Base-by-base conservation (phyloP, 495 filamentous ascomycete species). In the Xylaria telfairii region DNA sequence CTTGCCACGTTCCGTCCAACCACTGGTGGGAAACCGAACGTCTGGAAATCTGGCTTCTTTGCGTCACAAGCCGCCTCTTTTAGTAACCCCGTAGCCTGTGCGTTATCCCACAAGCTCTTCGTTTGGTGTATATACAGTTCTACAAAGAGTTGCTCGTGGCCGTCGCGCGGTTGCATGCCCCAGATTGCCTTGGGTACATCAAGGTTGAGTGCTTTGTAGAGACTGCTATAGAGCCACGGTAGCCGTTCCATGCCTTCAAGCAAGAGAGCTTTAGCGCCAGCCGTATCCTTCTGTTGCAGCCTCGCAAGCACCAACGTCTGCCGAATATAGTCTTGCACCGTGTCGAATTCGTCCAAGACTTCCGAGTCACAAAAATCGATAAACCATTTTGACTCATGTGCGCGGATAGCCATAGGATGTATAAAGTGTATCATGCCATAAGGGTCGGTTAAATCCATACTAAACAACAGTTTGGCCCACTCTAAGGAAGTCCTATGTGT, bases 401-500 rank as follows among this genome's bases (percentile, higher is more conserved):
- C 91, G 59, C 93, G 89, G 24, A 99, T 84, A 10, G 93, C 92
- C 24, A 96, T 84, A 70, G 94, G 90, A 76, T 98, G 96, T 69
- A 97, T 87, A 69, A 92, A 79, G 24, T 96, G 85, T 53, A 87
- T 85, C 68, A 97, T 86, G 68, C 87, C 91, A 74, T 97, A 97
- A 2, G 94, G 95, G 78, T 99, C 96, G 0, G 80, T 83, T n/a
- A 89, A 89, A 73, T 92, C 88, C 62, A 99, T 79, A 69, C 90
- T 88, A 1, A 97, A 83, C 10, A 97, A 79, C 10, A 98, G 81
- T 79, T 96, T 97, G 7, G 91, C 87, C 93, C 95, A 99, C 79
- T 98, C 96, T 57, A 94, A 91, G 0, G 93, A 92, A 1, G 96
- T 98, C 37, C 94, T 87, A 86, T 92, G 97, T 17, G 95, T 97